phyloP scores from a whole-genome alignment of 345 rosid species.

The Eucalyptus regnans region DNA sequence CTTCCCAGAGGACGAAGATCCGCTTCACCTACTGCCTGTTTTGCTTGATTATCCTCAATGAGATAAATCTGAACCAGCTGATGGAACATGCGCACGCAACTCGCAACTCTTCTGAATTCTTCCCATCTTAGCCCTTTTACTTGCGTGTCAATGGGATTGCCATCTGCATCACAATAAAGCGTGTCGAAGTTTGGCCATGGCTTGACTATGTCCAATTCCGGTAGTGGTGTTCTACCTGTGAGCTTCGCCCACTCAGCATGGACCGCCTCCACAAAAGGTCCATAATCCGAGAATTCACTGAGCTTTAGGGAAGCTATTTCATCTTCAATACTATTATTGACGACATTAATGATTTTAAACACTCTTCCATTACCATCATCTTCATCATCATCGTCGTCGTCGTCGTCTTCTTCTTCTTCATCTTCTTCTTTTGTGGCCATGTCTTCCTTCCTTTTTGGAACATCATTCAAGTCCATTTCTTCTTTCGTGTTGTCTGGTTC shows the following conservation, averaged over 20 bases:
- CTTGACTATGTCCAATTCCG: neutral
- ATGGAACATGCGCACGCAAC: neutral
- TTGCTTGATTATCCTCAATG: neutral
- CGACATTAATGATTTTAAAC: neutral
- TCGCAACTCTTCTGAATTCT: neutral
- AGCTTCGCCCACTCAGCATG: neutral
- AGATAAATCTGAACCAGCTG: neutral
- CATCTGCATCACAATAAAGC: neutral
- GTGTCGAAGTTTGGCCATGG: neutral
- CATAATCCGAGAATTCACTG: neutral
- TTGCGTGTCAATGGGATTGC: neutral
- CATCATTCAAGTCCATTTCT: neutral
- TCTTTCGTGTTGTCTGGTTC: neutral
- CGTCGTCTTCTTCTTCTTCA: rapidly evolving
- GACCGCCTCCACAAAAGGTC: neutral
- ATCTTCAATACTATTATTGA: neutral
- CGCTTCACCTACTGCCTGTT: neutral
- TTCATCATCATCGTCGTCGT: rapidly evolving
- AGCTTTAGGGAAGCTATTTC: neutral
- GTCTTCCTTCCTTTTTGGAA: neutral
- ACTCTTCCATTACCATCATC: neutral
- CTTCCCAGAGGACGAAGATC: neutral
- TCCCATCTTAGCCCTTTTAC: neutral
- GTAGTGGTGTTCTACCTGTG: neutral
- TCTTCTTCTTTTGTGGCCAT: neutral